These are phyloP conservation scores for Monosporozyma siamensis DNA, from an alignment of 805 yeast genomes.

Conservation along the genomic window DNA sequence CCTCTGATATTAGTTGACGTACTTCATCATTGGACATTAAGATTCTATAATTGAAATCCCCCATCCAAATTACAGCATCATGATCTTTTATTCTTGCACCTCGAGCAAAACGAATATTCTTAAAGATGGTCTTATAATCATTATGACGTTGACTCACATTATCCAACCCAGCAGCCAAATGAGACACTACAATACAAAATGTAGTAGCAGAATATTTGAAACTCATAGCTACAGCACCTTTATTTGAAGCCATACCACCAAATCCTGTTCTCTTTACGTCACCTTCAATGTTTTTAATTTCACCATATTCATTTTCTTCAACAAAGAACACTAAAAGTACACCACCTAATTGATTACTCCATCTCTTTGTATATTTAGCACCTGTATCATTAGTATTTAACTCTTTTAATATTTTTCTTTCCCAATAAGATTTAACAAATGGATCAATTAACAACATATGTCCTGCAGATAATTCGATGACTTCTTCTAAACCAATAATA, in stretches of 20 bases:
- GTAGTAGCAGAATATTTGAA: slow-evolving; percentile 56
- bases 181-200: slow-evolving; percentile 74
- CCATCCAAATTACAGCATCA: slow-evolving; percentile 81
- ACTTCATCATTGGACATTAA: slow-evolving; percentile 63
- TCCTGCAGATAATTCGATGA: slow-evolving; percentile 74
- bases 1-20: slow-evolving; percentile 40
- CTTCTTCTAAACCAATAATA: slow-evolving; percentile 82
- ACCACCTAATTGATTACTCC: slow-evolving; percentile 84
- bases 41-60: slow-evolving; percentile 87
- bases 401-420: slow-evolving; percentile 43
- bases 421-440: slow-evolving; percentile 53
- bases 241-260: slow-evolving; percentile 79
- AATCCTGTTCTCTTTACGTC: slow-evolving; percentile 83
- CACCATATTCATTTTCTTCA: slow-evolving; percentile 40
- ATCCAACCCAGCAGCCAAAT: slow-evolving; percentile 87
- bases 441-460: slow-evolving; percentile 75
- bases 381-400: slow-evolving; percentile 31
- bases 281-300: slow-evolving; percentile 56
- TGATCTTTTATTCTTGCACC: slow-evolving; percentile 57
- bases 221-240: slow-evolving; percentile 73
- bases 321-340: slow-evolving; percentile 62
- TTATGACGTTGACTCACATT: slow-evolving; percentile 76
- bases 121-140: slow-evolving; percentile 71
- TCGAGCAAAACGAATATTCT: slow-evolving; percentile 56
- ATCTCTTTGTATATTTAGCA: slow-evolving; percentile 43